Evolutionary conservation across 1,284 basidiomycete genomes (phyloP), one percentile per base, ranked within the genome.

Genomic region (Irpex sp.): DNA sequence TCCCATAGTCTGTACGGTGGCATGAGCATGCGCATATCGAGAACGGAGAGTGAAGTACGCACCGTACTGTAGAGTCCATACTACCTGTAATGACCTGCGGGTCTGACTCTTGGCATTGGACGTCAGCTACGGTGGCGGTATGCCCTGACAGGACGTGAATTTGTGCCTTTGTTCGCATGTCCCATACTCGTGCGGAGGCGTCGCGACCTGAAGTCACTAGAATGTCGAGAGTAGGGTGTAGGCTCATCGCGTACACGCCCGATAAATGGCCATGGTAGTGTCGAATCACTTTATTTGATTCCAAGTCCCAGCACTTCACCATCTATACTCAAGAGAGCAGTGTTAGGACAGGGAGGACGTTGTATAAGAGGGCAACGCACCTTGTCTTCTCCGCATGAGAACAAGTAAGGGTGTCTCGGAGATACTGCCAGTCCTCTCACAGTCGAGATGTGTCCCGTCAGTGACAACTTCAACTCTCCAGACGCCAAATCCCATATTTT

Each of bases 281-380:
- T 49, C 97, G 85, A 67, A 99, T 98, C 66, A 99, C 97, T 77
- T 98, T 98, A 83, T 99, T 99, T 19, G 93, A 91, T 78, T 99
- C 97, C 61, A 99, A 79, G 74, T 99, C 97, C 97, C 97, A 99
- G 73, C 97, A 99, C 81, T 98, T 99, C 55, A 99, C 96, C 94
- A 97, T 97, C 93, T 95, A 31, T 52, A 9, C 19, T 47, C 17
- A 31, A 51, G n/a, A 31, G 13, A 36, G 47, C 49, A 59, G 54
- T 11, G 11, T 34, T 8, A 51, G 19, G 17, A 17, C 11, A n/a
- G 17, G 49, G 49, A 7, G 17, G 36, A 31, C 8, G 40, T 11
- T 44, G 34, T 21, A 8, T 37, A 34, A 17, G 44, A 19, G n/a
- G 8, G n/a, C 3, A 26, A 57, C 83, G 64, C 60, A 92, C 92